Base-by-base conservation (phyloP, 2,329 filamentous ascomycete species). In the Diaporthe destruens region DNA sequence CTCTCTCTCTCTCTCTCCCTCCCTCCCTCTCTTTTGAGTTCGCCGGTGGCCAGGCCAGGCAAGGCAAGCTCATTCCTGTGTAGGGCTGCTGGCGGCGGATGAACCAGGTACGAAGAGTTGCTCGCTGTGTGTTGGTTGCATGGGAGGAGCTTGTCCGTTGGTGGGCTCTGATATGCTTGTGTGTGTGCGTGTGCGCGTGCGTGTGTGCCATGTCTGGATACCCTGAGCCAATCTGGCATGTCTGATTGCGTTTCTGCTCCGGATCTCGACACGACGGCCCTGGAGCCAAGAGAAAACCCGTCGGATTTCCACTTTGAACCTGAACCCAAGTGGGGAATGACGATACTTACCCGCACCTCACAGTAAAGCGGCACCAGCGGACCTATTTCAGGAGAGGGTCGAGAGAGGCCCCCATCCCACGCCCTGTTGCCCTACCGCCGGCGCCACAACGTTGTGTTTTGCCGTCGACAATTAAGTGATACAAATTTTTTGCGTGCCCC, bases 251-350 rank as follows among this genome's bases (percentile, higher is more conserved):
- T 36, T 36, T 36, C 36, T 65, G 44, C 34, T 36, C 32, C 61
- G 61, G 61, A 65, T 51, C 61, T 65, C 61, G 44, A 65, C 61
- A 65, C 44, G 61, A 51, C 61, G 61, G 61, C 44, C 44, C 61
- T 65, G 14, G n/a, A 32, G 61, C 61, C 61, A 65, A 59, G 42
- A 32, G 34, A 70, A 61, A 70, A 51, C 67, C 34, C 47, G 54
- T 66, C 69, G 69, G 32, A 69, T 74, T 72, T 65, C 69, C 65
- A 47, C 49, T 72, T 71, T 59, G 56, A 70, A 67, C 56, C 69
- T 74, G 63, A 51, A 42, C 39, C 20, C 23, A 66, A 69, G 72
- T 74, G 72, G 72, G 69, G 72, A 72, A 74, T 74, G 72, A 74
- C 72, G 72, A 74, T 74, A 74, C 69, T 65, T 36, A 69, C 72